Evolutionary conservation across 2,329 filamentous ascomycete genomes (phyloP).

Genomic region (Colletotrichum costaricense): DNA sequence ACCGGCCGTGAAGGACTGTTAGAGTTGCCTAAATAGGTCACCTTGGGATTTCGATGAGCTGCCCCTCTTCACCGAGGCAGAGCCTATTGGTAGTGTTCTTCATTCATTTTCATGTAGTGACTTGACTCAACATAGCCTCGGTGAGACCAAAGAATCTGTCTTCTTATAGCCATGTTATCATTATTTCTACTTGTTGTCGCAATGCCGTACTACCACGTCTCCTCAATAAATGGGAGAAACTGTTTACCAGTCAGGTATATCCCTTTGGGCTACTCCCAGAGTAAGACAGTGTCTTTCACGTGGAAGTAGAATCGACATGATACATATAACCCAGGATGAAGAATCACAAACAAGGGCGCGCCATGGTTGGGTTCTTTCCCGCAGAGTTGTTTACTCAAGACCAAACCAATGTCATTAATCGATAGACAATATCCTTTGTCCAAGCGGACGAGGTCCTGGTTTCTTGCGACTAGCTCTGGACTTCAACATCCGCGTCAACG

Average conservation of each 20-base stretch:
- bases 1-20: constrained; percentile 23
- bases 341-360: not conserved
- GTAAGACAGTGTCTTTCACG: not conserved
- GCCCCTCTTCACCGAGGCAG: not conserved
- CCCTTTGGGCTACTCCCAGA: constrained; percentile 3
- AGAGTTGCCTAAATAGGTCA: constrained; percentile 26
- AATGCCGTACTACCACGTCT: not conserved
- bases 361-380: not conserved
- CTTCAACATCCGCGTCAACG: not conserved
- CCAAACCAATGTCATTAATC: not conserved
- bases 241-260: not conserved
- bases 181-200: too few species aligned
- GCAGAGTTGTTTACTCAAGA: not conserved
- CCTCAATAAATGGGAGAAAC: constrained; percentile 14
- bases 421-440: not conserved
- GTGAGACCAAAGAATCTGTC: not conserved
- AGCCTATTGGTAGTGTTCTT: not conserved
- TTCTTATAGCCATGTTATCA: not conserved
- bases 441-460: too few species aligned
- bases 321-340: not conserved
- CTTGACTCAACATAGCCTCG: not conserved
- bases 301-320: constrained; percentile 2
- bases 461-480: not conserved
- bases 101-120: not conserved
- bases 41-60: not conserved